Evolutionary conservation across 2,329 filamentous ascomycete genomes (phyloP), one percentile per base, ranked within the genome.

Genomic region (Plectosphaerella cucumerina): DNA sequence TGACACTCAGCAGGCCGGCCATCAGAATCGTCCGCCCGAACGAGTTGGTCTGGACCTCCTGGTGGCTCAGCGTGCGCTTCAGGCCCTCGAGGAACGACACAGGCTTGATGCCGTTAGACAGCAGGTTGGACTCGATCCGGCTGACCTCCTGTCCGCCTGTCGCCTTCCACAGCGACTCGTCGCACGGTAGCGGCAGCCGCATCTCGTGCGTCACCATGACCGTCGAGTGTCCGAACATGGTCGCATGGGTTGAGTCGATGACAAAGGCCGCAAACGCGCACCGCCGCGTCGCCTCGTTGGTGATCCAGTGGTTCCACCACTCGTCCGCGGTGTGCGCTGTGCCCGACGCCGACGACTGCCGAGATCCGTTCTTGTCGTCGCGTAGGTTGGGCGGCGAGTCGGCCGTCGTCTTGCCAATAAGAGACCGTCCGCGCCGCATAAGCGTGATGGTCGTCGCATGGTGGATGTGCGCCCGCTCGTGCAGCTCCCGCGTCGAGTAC

Each of bases 151-250:
- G 83, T 49, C 90, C 89, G 65, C 86, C 96, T 4, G 87, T 89
- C 5, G 94, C 94, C 50, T 87, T 89, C 94, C 94, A 99, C 11
- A 97, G 73, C 4, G 87, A 84, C 65, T 97, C 94, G 58, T 97
- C 92, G 63, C 93, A 97, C 1, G 94, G 94, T 42, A 99, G 71
- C 1, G 91, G 90, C 9, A 97, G 77, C 47, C 90, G 84, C 82
- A 99, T 90, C 68, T 97, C 94, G 62, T 97, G 92, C 3, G 92
- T 91, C 8, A 96, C 91, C 93, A 97, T 97, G 42, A 95, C 91
- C 1, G 90, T 93, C 3, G 92, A 94, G 68, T 97, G 94, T 0
- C 93, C 94, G 68, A 97, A 97, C 88, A 99, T 97, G 23, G 91
- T 96, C 1, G 92, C 91, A 67, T 99, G 94, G 2, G 92, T 95